These are phyloP conservation scores for Excoecaria agallocha DNA, from an alignment of 345 rosid genomes.

Conservation along the genomic window DNA sequence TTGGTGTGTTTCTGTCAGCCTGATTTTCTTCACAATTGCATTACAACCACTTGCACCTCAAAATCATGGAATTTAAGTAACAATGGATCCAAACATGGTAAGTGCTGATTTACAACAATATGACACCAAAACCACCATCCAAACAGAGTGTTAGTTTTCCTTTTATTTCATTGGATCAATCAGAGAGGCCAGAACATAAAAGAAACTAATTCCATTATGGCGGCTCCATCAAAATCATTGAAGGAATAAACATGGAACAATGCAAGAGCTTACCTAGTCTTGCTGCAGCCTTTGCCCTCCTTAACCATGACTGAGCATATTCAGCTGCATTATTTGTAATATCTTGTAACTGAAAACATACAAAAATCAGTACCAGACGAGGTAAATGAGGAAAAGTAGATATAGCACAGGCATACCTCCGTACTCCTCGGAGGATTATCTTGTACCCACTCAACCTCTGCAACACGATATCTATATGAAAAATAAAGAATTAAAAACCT, in stretches of 20 bases:
- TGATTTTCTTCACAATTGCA: no score
- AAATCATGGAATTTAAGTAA: no score
- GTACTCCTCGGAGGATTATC: conserved; percentile 60
- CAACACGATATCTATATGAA: conserved; percentile 69
- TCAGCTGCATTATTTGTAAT: conserved; percentile 56
- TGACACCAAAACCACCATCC: no score
- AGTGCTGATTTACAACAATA: no score
- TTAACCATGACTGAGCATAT: conserved; percentile 70
- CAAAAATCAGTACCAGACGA: conserved; percentile 13
- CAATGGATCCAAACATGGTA: no score
- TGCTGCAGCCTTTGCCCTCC: conserved; percentile 62
- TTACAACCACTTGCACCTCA: no score
- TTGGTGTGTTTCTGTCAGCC: no score
- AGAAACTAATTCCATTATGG: not conserved
- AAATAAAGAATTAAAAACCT: conserved; percentile 5
- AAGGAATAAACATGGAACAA: conserved; percentile 1
- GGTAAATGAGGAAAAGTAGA: not conserved
- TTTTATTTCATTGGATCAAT: not conserved
- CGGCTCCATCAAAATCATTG: not conserved
- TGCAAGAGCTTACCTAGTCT: conserved; percentile 48
- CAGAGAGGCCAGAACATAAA: not conserved
- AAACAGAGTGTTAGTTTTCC: not conserved
- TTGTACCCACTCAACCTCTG: conserved; percentile 89
- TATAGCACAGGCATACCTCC: conserved; percentile 44
- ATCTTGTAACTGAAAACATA: conserved; percentile 62